Conservation (phyloP, 441 rosid genomes). For the Raphanus hybrid region DNA sequence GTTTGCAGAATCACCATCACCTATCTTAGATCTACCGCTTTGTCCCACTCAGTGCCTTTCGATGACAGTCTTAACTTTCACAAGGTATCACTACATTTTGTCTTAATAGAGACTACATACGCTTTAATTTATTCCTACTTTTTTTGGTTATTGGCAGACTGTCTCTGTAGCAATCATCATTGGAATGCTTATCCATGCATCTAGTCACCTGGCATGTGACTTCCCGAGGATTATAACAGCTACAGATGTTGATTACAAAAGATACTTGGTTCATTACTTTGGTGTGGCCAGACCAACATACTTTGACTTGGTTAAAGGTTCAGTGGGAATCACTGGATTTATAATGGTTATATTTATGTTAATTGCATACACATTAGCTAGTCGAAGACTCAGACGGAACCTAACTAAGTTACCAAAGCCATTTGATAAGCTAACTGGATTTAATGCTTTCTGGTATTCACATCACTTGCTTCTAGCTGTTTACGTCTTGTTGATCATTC, state of each 20-base stretch:
- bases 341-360: slow-evolving; percentile 63
- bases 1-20: slow-evolving; percentile 74
- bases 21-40: slow-evolving; percentile 63
- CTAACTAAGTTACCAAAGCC: slow-evolving; percentile 70
- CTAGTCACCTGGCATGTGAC: slow-evolving; percentile 68
- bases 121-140: slow-evolving; percentile 1
- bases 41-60: slow-evolving; percentile 67
- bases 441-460: slow-evolving; percentile 81
- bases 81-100: slow-evolving; percentile 47
- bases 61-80: slow-evolving; percentile 71
- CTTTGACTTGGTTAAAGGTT: slow-evolving; percentile 56
- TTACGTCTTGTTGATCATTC: slow-evolving; percentile 60
- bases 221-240: slow-evolving; percentile 58
- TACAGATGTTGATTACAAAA: slow-evolving; percentile 26
- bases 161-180: slow-evolving; percentile 68
- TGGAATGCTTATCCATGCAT: slow-evolving; percentile 58
- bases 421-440: slow-evolving; percentile 72
- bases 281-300: slow-evolving; percentile 57
- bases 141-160: slow-evolving; percentile 46
- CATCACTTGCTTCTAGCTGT: slow-evolving; percentile 67
- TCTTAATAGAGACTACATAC: slow-evolving; percentile 3
- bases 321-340: slow-evolving; percentile 66
- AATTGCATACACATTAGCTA: slow-evolving; percentile 65
- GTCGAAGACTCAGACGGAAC: slow-evolving; percentile 61
- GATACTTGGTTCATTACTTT: slow-evolving; percentile 43